Conservation (phyloP, 371 early-diverging fungal species). For the Actinomortierella wolfii region DNA sequence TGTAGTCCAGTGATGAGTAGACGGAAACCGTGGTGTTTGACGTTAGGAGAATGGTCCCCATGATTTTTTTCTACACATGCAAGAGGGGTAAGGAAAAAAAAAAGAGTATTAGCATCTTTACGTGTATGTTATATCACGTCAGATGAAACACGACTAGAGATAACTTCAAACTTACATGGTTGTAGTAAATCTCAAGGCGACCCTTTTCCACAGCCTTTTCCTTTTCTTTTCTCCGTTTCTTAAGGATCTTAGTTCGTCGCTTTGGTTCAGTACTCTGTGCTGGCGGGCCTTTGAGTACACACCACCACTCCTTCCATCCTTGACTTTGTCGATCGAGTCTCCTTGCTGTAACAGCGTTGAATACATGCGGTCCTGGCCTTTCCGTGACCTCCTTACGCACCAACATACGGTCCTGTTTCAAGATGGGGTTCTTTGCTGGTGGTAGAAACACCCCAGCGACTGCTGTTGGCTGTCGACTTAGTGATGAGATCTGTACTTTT, state of each 20-base stretch:
- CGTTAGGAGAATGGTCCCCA: slow-evolving; percentile 19
- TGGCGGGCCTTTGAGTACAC: slow-evolving; percentile 33
- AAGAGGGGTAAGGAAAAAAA: not conserved
- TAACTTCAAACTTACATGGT: slow-evolving; percentile 47
- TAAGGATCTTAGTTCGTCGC: slow-evolving; percentile 11
- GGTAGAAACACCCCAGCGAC: not conserved
- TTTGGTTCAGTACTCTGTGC: slow-evolving; percentile 1
- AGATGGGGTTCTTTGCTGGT: slow-evolving; percentile 9
- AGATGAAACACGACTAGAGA: not conserved
- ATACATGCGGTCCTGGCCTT: slow-evolving; percentile 38
- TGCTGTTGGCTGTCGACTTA: slow-evolving; percentile 17
- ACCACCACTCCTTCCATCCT: slow-evolving; percentile 47
- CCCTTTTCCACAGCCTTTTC: slow-evolving; percentile 21
- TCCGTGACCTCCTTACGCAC: slow-evolving; percentile 37
- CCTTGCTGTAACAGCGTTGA: slow-evolving; percentile 32
- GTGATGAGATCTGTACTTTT: slow-evolving; percentile 27
- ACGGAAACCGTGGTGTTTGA: slow-evolving; percentile 24
- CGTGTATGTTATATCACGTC: not conserved
- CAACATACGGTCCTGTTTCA: slow-evolving; percentile 41
- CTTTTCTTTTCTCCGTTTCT: slow-evolving; percentile 9
- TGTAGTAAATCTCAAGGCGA: slow-evolving; percentile 41
- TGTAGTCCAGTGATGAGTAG: slow-evolving; percentile 45
- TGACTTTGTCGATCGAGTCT: slow-evolving; percentile 28
- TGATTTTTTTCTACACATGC: slow-evolving; percentile 37
- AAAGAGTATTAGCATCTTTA: not conserved